Percentiles rank a stretch among this genome's conserved stretches.
These are phyloP conservation scores for Talaromyces sp. DNA, from an alignment of 2,329 filamentous ascomycete genomes.

Conservation along the genomic window DNA sequence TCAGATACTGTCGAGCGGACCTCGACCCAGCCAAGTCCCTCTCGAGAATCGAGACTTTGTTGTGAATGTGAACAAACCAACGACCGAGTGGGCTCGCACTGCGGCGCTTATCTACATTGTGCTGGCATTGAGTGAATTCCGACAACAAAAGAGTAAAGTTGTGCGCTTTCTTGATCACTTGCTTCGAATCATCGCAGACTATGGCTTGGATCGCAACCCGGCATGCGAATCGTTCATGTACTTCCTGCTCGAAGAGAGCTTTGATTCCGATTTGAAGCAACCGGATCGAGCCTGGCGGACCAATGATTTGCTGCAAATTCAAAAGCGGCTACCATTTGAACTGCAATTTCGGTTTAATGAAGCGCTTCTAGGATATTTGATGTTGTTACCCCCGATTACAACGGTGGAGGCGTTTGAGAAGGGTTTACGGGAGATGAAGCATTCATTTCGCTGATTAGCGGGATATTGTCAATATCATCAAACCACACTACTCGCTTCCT, in stretches of 20 bases:
- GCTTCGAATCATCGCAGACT: conserved; percentile 24
- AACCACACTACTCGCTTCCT: too few relatives aligned
- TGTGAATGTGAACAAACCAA: conserved; percentile 28
- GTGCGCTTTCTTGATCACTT: conserved; percentile 33
- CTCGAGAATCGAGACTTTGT: conserved; percentile 36
- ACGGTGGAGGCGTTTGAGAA: conserved; percentile 34
- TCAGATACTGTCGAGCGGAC: conserved; percentile 40
- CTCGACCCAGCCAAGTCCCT: conserved; percentile 37
- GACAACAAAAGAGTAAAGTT: conserved; percentile 29
- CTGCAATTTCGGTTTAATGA: conserved; percentile 41
- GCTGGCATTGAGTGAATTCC: conserved; percentile 34
- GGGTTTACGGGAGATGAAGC: conserved; percentile 24
- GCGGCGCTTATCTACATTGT: conserved; percentile 40
- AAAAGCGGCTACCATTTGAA: conserved; percentile 34
- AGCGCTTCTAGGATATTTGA: conserved; percentile 36
- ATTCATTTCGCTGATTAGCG: background rate
- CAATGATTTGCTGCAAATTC: conserved; percentile 34
- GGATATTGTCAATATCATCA: background rate
- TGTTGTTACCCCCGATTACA: conserved; percentile 30
- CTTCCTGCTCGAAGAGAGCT: conserved; percentile 38
- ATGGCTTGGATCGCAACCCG: conserved; percentile 33
- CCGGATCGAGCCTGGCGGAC: conserved; percentile 37
- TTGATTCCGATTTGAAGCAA: conserved; percentile 34
- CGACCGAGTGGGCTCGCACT: conserved; percentile 36
- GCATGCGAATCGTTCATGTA: conserved; percentile 41